These are phyloP conservation scores for Tuber borchii DNA, from an alignment of 495 filamentous ascomycete species.

Conservation along the genomic window DNA sequence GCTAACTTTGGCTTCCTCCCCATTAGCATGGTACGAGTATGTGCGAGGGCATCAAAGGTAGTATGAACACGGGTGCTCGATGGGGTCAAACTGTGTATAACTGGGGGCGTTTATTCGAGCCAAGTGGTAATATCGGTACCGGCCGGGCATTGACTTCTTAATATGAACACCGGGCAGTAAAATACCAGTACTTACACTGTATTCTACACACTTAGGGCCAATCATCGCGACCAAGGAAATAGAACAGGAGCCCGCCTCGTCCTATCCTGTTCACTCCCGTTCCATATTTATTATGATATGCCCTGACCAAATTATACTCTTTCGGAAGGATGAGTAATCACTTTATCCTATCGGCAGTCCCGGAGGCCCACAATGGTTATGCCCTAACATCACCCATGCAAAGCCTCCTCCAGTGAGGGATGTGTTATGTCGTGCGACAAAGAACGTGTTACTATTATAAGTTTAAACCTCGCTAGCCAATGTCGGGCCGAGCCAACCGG, in stretches of 20 bases:
- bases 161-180: background rate
- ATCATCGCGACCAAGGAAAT: background rate
- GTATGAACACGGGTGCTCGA: background rate
- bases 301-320: background rate
- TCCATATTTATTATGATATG: background rate
- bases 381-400: background rate
- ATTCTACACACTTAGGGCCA: background rate
- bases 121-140: background rate
- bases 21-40: too few species aligned
- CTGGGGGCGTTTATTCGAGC: background rate
- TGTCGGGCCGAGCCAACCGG: too few species aligned
- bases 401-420: background rate
- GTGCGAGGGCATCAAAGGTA: too few species aligned
- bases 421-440: background rate
- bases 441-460: background rate
- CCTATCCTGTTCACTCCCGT: background rate
- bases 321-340: background rate
- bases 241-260: background rate
- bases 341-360: background rate
- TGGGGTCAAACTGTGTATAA: background rate
- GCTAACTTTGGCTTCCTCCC: background rate
- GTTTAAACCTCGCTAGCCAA: too few species aligned
- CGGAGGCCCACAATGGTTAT: background rate
- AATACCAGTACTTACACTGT: background rate
- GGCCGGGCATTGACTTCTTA: background rate